A percentile compares a stretch with the other conserved stretches of the same genome.
Evolutionary conservation across 2,329 filamentous ascomycete species (phyloP).

Genomic region (Phialophora tarda): DNA sequence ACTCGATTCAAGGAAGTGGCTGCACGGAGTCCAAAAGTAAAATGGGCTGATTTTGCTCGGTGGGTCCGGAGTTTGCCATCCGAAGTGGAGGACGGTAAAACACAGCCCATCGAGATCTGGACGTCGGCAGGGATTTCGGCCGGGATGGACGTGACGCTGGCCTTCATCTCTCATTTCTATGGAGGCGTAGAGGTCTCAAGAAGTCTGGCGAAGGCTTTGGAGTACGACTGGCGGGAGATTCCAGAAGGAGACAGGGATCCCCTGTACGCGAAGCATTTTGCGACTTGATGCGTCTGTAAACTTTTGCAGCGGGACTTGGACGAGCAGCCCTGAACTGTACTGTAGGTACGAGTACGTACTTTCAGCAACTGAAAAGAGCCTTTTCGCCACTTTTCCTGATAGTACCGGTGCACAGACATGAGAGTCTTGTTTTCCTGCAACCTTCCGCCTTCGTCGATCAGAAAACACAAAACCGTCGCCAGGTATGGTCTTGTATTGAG

Average conservation of each 20-base stretch:
- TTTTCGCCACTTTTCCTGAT: background rate
- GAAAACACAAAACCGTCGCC: background rate
- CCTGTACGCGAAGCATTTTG: conserved; percentile 28
- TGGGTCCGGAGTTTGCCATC: conserved; percentile 56
- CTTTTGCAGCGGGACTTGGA: background rate
- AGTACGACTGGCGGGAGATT: conserved; percentile 64
- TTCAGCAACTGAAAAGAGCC: background rate
- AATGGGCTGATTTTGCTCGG: conserved; percentile 67
- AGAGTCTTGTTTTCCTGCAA: background rate
- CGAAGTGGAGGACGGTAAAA: conserved; percentile 24
- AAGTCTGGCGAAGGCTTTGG: conserved; percentile 57
- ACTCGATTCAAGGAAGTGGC: conserved; percentile 58
- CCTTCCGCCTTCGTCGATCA: background rate
- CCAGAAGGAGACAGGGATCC: conserved; percentile 36
- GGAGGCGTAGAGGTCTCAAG: conserved; percentile 57
- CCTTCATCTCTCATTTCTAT: conserved; percentile 61
- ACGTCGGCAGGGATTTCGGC: conserved; percentile 68
- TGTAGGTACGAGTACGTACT: background rate
- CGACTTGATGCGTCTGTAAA: conserved; percentile 3
- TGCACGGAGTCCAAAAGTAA: conserved; percentile 56
- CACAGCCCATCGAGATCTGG: conserved; percentile 56
- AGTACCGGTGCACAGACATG: background rate
- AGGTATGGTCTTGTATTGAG: background rate
- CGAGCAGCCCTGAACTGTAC: too few species aligned
- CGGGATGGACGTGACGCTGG: conserved; percentile 66